Conservation (phyloP, 169 alveolate species). For the Ichthyophthirius multifiliis region DNA sequence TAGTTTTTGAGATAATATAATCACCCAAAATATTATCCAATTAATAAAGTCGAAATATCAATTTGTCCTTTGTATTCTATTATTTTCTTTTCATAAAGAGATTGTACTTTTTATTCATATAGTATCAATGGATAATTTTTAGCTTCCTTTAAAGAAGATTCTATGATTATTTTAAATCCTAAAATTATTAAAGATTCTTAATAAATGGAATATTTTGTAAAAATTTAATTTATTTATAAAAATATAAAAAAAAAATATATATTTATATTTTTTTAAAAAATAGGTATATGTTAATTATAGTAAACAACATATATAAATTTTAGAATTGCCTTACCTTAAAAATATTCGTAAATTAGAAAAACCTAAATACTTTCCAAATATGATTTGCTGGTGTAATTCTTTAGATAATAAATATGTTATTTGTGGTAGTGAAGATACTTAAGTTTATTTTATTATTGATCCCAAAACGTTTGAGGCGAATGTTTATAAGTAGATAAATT, state of each 20-base stretch:
- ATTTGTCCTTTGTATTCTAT: conserved; percentile 30
- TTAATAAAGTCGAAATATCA: background rate
- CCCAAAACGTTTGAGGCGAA: background rate
- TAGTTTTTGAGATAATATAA: conserved; percentile 13
- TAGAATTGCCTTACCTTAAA: background rate
- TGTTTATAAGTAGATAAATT: background rate
- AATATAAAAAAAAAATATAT: background rate
- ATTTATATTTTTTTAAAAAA: background rate
- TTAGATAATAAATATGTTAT: background rate
- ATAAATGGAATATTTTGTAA: background rate
- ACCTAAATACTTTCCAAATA: background rate
- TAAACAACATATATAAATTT: background rate
- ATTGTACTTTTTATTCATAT: conserved; percentile 15
- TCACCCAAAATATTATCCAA: conserved; percentile 28
- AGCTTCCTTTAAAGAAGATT: background rate
- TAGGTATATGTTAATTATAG: background rate
- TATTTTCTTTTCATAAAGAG: conserved; percentile 12
- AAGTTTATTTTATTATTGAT: background rate
- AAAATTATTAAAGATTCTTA: background rate
- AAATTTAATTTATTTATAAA: background rate
- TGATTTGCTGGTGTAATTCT: background rate
- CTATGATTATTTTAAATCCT: background rate
- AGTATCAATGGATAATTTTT: conserved; percentile 43
- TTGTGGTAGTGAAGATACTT: background rate
- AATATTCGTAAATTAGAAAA: background rate